A percentile compares a stretch with the other conserved stretches of the same genome.
Conservation (phyloP, 495 filamentous ascomycete species). For the Daldinia caldariorum region DNA sequence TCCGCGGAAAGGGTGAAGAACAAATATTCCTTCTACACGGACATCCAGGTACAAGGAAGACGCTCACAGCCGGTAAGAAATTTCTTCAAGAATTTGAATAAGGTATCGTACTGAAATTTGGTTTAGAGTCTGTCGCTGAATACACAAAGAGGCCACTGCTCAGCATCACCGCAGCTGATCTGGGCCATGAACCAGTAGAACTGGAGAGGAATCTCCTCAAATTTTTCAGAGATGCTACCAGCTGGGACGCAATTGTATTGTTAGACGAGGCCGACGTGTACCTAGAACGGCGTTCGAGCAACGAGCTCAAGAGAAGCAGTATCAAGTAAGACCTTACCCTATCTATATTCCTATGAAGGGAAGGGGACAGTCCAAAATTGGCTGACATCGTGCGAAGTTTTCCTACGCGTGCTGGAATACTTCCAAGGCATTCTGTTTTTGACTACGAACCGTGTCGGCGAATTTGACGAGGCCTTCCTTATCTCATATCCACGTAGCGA, state of each 20-base stretch:
- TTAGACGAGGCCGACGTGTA: conserved; percentile 23
- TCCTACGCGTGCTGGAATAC: conserved; percentile 22
- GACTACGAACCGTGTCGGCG: conserved; percentile 20
- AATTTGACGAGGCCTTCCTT: conserved; percentile 26
- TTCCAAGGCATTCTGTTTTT: conserved; percentile 26
- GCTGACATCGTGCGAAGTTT: conserved; percentile 1
- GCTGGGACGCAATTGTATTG: conserved; percentile 24
- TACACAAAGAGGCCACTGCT: conserved; percentile 19
- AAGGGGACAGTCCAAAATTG: too few species aligned
- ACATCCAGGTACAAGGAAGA: conserved; percentile 25
- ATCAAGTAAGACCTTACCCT: conserved; percentile 3
- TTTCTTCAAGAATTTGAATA: background rate
- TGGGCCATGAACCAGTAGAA: conserved; percentile 8
- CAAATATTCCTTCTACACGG: conserved; percentile 18
- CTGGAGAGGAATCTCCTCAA: conserved; percentile 12
- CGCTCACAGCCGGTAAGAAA: conserved; percentile 17
- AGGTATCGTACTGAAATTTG: background rate
- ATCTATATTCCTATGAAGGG: background rate
- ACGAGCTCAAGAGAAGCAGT: conserved; percentile 16
- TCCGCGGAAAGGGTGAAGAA: conserved; percentile 19
- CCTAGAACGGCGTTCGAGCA: conserved; percentile 20
- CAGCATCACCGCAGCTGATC: conserved; percentile 20
- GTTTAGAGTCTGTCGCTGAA: conserved; percentile 18
- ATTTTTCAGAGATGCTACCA: conserved; percentile 13
- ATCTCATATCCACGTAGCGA: conserved; percentile 23